Base-by-base conservation (phyloP, 177 flowering plant genomes). In the Vitis hybrid region DNA sequence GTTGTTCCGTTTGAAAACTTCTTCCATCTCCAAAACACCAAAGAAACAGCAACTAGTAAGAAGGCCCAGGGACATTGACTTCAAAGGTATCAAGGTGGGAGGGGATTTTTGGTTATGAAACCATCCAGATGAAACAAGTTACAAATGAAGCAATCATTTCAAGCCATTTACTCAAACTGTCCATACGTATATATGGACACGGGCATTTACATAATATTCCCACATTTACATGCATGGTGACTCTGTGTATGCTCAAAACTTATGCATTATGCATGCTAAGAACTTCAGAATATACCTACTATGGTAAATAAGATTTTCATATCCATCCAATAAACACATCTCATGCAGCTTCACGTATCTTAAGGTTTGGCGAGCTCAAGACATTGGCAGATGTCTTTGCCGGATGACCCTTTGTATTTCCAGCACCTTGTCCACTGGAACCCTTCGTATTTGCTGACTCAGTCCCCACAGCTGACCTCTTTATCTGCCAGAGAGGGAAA, bases 371-470 rank as follows among this genome's bases (percentile, higher is more conserved):
- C 49, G 89, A 83, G 51, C 87, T 82, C 14, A 76, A 62, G 12
- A 62, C 52, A 70, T 71, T 82, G 7, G 79, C 67, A 68, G 89
- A 80, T 11, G 75, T 69, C 77, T 90, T 93, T 12, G 84, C 78
- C 1, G 71, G 59, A 81, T 82, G 86, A 60, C 86, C 81, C 81
- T 87, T 94, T 7, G 79, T 65, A 80, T 73, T 80, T 62, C 77
- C 87, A 56, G 85, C 74, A 56, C 81, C 80, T 68, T 85, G 91
- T 58, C 90, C 91, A 64, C 72, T 75, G 66, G 87, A 70, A 70
- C 56, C 75, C 80, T 77, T 90, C 9, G 77, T 45, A 74, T 77
- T 82, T 60, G 74, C 71, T 39, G 71, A 26, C 49, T 94, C 97
- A 60, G 78, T 57, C 60, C 74, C 85, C 2, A 75, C 49, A 10